Evolutionary conservation across 1,139 yeast species (phyloP).

Genomic region (Wickerhamomyces sp.): DNA sequence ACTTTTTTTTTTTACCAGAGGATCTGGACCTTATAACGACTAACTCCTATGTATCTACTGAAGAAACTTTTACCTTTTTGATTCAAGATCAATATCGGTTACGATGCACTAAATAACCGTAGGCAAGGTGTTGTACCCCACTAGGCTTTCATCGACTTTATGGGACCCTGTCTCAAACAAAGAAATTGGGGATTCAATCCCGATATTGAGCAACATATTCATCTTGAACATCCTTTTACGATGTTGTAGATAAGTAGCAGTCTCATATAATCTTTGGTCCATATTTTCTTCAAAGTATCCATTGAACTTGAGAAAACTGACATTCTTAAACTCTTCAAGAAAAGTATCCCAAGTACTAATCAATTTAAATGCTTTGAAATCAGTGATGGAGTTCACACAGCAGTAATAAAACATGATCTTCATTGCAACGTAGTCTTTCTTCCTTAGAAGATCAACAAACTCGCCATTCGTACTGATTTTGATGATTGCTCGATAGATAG

Average conservation of each 20-base stretch:
- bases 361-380: not conserved
- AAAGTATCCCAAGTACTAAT: slow-evolving; percentile 18
- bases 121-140: not conserved
- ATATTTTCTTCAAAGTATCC: slow-evolving; percentile 1
- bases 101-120: not conserved
- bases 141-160: not conserved
- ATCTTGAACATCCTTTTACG: not conserved
- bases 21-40: too few relatives aligned
- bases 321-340: slow-evolving; percentile 5
- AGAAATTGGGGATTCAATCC: not conserved
- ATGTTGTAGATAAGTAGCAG: not conserved
- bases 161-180: not conserved
- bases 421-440: not conserved
- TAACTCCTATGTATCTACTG: too few relatives aligned
- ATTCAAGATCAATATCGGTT: too few relatives aligned
- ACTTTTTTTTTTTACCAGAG: too few relatives aligned
- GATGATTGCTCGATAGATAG: not conserved
- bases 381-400: not conserved
- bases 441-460: not conserved
- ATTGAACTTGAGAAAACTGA: not conserved
- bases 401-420: not conserved
- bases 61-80: not conserved
- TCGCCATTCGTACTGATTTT: not conserved
- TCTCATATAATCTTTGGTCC: not conserved
- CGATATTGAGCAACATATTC: not conserved